Percentiles rank a stretch among this genome's conserved stretches.
phyloP scores from a whole-genome alignment of 1,139 yeast genomes.

The Saccharomycopsis hybrid region DNA sequence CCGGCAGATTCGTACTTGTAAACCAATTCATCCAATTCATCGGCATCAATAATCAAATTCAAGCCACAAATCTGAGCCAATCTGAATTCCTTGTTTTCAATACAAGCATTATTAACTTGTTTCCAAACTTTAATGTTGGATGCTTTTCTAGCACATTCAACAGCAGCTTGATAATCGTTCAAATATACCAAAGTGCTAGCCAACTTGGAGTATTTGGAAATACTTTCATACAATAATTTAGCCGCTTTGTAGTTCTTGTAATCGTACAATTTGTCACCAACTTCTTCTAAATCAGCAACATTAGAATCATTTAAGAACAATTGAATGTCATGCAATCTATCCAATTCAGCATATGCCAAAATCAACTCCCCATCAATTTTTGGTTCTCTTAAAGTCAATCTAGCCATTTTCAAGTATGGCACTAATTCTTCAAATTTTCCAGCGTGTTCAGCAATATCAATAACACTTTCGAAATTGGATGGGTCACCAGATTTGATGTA shows the following conservation, averaged over 20 bases:
- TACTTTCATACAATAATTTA: constrained; percentile 74
- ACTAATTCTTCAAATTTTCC: constrained; percentile 94
- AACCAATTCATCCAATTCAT: constrained; percentile 88
- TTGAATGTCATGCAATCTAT: constrained; percentile 73
- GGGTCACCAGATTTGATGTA: constrained; percentile 90
- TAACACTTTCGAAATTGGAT: constrained; percentile 81
- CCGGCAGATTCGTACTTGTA: constrained; percentile 84
- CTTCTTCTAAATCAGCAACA: constrained; percentile 85
- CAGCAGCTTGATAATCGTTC: constrained; percentile 92
- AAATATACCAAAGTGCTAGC: constrained; percentile 93
- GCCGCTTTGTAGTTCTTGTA: constrained; percentile 88
- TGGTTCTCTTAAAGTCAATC: constrained; percentile 87
- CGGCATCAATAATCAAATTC: constrained; percentile 94
- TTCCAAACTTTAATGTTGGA: constrained; percentile 94
- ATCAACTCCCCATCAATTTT: constrained; percentile 87
- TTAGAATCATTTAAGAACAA: constrained; percentile 78
- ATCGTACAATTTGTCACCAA: constrained; percentile 87
- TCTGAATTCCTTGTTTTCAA: constrained; percentile 91
- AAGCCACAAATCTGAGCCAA: constrained; percentile 98
- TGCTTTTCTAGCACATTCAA: constrained; percentile 98
- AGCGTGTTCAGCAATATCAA: constrained; percentile 92
- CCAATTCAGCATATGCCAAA: constrained; percentile 77
- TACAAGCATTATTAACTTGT: constrained; percentile 94
- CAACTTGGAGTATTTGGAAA: constrained; percentile 90
- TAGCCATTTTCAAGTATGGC: constrained; percentile 88